A percentile compares a stretch with the other conserved stretches of the same genome.
Evolutionary conservation across 116 monocot species (phyloP).

Genomic region (Dioscorea cayenensis): DNA sequence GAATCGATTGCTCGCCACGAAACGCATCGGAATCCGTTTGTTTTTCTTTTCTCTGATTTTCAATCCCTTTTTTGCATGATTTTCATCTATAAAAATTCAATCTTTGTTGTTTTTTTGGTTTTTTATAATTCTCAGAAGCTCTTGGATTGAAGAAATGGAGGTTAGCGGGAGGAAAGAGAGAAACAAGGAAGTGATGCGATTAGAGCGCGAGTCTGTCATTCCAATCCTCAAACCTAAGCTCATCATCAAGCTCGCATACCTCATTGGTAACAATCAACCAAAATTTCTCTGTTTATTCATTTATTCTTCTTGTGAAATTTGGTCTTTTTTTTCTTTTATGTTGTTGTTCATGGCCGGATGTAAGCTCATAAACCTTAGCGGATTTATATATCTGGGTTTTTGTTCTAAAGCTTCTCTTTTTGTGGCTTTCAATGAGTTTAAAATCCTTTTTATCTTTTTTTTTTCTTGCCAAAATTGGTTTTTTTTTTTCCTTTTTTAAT

Average conservation of each 20-base stretch:
- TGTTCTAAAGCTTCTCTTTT: neutral
- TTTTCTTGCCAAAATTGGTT: neutral
- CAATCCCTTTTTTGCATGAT: neutral
- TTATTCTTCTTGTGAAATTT: too few species aligned
- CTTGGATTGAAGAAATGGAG: neutral
- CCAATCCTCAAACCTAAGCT: conserved; percentile 88
- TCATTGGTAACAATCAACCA: conserved; percentile 42
- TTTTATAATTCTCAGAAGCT: neutral
- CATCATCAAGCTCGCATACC: conserved; percentile 67
- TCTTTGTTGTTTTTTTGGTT: neutral
- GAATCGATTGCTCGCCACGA: neutral
- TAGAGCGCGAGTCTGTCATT: conserved; percentile 82
- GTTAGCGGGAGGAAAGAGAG: conserved; percentile 26
- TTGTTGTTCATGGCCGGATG: neutral
- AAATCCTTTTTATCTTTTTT: neutral
- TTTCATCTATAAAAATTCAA: neutral
- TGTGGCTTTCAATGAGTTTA: neutral
- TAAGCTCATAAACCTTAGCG: neutral
- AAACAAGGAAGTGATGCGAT: conserved; percentile 46
- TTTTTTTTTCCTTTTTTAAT: neutral
- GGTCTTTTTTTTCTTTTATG: neutral
- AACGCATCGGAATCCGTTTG: neutral
- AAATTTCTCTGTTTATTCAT: neutral
- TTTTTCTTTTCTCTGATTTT: neutral
- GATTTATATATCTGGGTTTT: neutral